These are phyloP conservation scores for Fusarium subglutinans DNA, from an alignment of 2,329 filamentous ascomycete species.

Conservation along the genomic window DNA sequence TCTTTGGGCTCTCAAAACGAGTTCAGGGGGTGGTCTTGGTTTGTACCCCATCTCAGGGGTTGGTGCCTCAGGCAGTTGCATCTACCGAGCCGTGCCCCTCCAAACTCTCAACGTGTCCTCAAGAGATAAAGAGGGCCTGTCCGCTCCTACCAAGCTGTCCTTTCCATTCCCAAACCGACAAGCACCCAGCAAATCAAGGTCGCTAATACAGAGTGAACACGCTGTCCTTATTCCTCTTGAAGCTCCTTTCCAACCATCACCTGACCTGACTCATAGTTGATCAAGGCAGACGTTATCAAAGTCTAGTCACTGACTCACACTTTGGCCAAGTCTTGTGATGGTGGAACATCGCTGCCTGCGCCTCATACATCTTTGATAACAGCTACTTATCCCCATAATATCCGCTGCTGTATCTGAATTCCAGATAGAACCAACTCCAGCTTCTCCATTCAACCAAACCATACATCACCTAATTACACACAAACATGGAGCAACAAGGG, in stretches of 20 bases:
- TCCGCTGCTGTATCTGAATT: constrained; percentile 7
- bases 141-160: constrained; percentile 35
- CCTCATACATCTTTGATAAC: constrained; percentile 6
- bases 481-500: constrained; percentile 53
- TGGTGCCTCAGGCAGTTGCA: constrained; percentile 45
- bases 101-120: constrained; percentile 46
- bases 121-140: constrained; percentile 50
- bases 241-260: constrained; percentile 9
- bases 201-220: constrained; percentile 37
- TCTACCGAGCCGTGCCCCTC: constrained; percentile 8
- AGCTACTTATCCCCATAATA: constrained; percentile 6
- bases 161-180: constrained; percentile 14
- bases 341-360: constrained; percentile 29
- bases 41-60: constrained; percentile 28
- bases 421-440: neutral
- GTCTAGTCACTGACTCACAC: constrained; percentile 40
- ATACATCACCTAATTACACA: constrained; percentile 14
- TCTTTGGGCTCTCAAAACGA: constrained; percentile 11
- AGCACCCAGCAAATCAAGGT: constrained; percentile 24
- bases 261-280: constrained; percentile 41
- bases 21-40: constrained; percentile 23
- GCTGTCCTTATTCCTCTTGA: constrained; percentile 41
- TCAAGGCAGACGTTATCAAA: constrained; percentile 21
- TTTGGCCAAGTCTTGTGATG: constrained; percentile 29
- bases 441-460: neutral